A percentile compares a stretch with the other conserved stretches of the same genome.
phyloP scores from a whole-genome alignment of 208 protist genomes.

The Wallacemonas sp. region DNA sequence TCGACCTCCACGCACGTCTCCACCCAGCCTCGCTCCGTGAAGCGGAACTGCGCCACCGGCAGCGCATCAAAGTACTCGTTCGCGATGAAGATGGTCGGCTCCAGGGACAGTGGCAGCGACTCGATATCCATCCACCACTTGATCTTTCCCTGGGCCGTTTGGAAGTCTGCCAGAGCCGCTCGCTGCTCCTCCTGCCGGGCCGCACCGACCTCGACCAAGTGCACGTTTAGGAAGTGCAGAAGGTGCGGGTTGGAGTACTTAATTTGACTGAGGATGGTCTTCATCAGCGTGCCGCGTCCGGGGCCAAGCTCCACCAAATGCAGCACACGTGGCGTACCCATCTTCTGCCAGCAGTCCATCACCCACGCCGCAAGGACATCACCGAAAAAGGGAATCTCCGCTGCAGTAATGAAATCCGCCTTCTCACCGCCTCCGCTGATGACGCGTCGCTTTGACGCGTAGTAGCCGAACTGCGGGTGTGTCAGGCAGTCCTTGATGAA shows the following conservation, averaged over 20 bases:
- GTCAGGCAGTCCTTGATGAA: conserved; percentile 91
- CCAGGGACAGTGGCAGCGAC: conserved; percentile 75
- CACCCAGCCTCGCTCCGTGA: conserved; percentile 90
- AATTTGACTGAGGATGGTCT: conserved; percentile 83
- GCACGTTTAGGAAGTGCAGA: conserved; percentile 85
- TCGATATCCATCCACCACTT: conserved; percentile 88
- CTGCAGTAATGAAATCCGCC: conserved; percentile 90
- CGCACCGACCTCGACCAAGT: conserved; percentile 86
- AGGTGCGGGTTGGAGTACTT: conserved; percentile 86
- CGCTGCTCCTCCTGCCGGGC: conserved; percentile 86
- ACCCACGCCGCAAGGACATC: conserved; percentile 89
- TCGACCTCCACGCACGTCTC: conserved; percentile 92
- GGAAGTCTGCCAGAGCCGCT: conserved; percentile 71
- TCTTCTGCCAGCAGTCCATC: conserved; percentile 91
- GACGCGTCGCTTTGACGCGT: conserved; percentile 80
- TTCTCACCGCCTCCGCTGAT: conserved; percentile 71
- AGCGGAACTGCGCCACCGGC: conserved; percentile 91
- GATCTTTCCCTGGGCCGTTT: conserved; percentile 83
- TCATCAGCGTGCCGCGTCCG: conserved; percentile 86
- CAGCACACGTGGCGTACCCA: conserved; percentile 86
- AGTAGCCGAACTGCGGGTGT: conserved; percentile 89
- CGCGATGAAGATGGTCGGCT: conserved; percentile 86
- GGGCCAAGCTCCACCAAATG: conserved; percentile 90
- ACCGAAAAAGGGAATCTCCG: conserved; percentile 91
- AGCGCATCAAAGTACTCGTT: conserved; percentile 93